phyloP scores from a whole-genome alignment of 352 stramenopile genomes.

The Globisporangium ultimum region DNA sequence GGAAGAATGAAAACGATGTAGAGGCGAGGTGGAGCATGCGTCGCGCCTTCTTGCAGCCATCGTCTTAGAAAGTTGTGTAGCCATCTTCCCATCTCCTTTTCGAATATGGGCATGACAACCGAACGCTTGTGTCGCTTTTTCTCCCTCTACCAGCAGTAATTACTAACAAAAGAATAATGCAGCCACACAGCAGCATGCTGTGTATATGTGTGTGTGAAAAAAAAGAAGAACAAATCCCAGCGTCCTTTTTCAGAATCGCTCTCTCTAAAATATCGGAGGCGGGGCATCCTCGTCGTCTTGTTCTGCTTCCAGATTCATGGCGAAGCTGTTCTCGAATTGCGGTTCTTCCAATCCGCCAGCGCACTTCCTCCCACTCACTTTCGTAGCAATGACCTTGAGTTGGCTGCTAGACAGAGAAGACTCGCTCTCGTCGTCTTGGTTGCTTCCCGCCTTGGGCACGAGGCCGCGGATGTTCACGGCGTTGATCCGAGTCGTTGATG shows the following conservation, averaged over 20 bases:
- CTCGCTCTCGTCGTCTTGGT: slow-evolving; percentile 18
- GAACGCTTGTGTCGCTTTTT: no score
- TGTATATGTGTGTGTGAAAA: not conserved
- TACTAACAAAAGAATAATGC: no score
- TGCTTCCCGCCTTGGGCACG: not conserved
- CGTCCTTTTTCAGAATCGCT: no score
- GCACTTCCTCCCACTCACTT: slow-evolving; percentile 11
- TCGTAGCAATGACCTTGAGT: slow-evolving; percentile 26
- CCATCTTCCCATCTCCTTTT: no score
- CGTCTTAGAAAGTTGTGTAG: no score
- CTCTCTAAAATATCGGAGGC: not conserved
- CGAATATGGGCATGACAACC: no score
- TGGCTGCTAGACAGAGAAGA: not conserved
- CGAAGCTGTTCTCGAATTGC: not conserved
- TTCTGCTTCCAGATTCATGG: not conserved
- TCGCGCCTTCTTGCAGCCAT: no score
- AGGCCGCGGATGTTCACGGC: slow-evolving; percentile 15
- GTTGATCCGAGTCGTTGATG: not conserved
- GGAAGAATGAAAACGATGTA: no score
- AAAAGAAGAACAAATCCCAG: not conserved
- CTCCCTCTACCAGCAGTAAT: no score
- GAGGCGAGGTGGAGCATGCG: no score
- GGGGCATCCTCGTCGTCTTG: not conserved
- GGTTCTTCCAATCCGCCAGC: not conserved
- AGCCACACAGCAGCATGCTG: no score